phyloP scores from a whole-genome alignment of 345 rosid species.

The Gynandropsis gynandra region DNA sequence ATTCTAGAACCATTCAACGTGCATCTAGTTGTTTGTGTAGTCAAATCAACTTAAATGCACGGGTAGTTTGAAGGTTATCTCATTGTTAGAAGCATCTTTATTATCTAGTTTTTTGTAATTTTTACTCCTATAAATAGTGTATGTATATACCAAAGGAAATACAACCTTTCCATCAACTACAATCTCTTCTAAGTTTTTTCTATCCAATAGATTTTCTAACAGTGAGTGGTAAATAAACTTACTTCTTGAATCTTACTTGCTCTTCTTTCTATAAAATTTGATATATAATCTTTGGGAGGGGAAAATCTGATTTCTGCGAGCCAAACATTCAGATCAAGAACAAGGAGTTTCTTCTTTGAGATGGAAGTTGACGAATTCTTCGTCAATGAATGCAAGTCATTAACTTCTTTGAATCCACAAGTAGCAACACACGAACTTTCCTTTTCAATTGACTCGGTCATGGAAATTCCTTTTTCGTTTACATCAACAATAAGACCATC shows the following conservation, averaged over 20 bases:
- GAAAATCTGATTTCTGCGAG: constrained; percentile 60
- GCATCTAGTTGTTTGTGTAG: no score
- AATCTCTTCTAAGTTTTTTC: not conserved
- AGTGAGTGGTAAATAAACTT: not conserved
- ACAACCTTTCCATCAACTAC: no score
- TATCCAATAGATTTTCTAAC: not conserved
- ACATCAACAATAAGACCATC: not conserved
- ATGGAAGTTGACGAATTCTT: not conserved
- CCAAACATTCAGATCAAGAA: constrained; percentile 86
- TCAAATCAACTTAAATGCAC: no score
- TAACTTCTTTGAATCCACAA: not conserved
- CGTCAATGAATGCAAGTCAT: not conserved
- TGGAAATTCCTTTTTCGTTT: not conserved
- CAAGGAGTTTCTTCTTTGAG: constrained; percentile 47
- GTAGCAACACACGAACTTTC: constrained; percentile 1
- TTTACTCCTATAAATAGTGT: no score
- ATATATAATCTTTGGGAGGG: constrained; percentile 34
- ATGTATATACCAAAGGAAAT: no score
- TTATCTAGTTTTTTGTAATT: no score
- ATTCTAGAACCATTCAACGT: no score
- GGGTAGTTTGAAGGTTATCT: no score
- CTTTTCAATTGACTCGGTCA: constrained; percentile 1
- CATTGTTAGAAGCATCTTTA: no score
- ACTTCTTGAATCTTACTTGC: constrained; percentile 44
- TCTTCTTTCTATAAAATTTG: constrained; percentile 43